Base-by-base conservation (phyloP, 768 basidiomycete species). In the Kwoniella sp. region DNA sequence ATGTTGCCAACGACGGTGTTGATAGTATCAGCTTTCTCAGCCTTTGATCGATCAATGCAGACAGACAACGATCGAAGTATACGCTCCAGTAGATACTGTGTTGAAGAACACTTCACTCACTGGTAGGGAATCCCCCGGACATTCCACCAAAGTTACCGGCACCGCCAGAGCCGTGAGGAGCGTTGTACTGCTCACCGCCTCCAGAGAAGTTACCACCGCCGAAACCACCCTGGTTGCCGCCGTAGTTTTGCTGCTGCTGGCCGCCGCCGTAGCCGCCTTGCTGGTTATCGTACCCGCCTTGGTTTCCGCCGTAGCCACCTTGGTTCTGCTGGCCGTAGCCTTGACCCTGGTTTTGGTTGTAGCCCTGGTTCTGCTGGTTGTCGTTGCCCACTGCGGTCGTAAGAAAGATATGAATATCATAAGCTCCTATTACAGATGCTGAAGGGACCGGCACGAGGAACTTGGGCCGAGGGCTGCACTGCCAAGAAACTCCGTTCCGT, bases 151-250 rank as follows among this genome's bases (percentile, higher is more conserved):
- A 54, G 26, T 34, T 51, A 5, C 37, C 25, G 50, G 72, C 72
- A 50, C 74, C 76, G 17, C 75, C 71, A 13, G 53, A 20, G 25
- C 73, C 73, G 60, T 72, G 70, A 63, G 73, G 73, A 20, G 54
- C 31, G 57, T 74, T 74, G 71, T 54, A 74, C 52, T 74, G 70
- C n/a, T 59, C 61, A 23, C 70, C 73, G 61, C 67, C 68, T 5
- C 66, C 68, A 47, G 58, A 65, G 47, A 59, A 58, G 45, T 57
- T 53, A 2, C 56, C 52, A 23, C 66, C 66, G 12, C 38, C 76
- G 74, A 73, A 55, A 15, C 58, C 52, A 30, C 57, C 68, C 34
- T 76, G 69, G 57, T 66, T 54, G 20, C 69, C 61, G 51, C 68
- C 61, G 25, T 64, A 69, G 23, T 63, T 22, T n/a, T 62, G 62